These are phyloP conservation scores for Podaxis carcinomalis DNA, from an alignment of 768 basidiomycete genomes.

Conservation along the genomic window DNA sequence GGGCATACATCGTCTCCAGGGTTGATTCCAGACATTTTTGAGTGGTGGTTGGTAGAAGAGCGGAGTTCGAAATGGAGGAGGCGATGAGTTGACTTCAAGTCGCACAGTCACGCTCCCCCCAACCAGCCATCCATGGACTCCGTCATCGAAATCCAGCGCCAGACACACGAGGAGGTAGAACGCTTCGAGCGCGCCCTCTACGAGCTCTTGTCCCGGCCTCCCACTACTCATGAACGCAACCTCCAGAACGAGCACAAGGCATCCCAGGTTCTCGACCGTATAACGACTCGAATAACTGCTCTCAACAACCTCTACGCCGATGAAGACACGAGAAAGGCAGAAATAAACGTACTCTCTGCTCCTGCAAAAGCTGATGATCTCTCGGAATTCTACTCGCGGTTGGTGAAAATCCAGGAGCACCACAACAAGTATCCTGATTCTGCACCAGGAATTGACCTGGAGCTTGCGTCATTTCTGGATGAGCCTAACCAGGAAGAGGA, in stretches of 20 bases:
- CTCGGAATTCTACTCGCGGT: conserved; percentile 92
- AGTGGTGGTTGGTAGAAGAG: conserved; percentile 37
- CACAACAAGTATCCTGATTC: conserved; percentile 94
- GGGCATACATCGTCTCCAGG: conserved; percentile 75
- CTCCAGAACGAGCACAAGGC: conserved; percentile 86
- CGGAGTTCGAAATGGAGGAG: conserved; percentile 52
- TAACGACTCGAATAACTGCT: conserved; percentile 61
- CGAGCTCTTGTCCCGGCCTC: conserved; percentile 69
- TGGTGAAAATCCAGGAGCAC: conserved; percentile 95
- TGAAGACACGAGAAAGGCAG: conserved; percentile 63
- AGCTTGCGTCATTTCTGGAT: conserved; percentile 78
- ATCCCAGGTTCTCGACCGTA: conserved; percentile 82
- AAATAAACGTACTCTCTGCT: conserved; percentile 59
- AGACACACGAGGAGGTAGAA: conserved; percentile 94
- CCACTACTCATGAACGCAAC: conserved; percentile 55
- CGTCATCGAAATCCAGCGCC: conserved; percentile 88
- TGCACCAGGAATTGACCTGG: conserved; percentile 74
- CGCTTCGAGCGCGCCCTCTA: conserved; percentile 86
- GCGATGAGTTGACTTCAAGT: neutral
- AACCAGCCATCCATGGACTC: conserved; percentile 69
- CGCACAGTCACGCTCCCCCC: conserved; percentile 3
- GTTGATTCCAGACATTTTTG: conserved; percentile 78
- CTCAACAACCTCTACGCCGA: conserved; percentile 78
- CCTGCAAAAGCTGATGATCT: conserved; percentile 65
- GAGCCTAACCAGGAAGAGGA: conserved; percentile 74